Conservation (phyloP, 768 basidiomycete species). For the Tremella mesenterica region DNA sequence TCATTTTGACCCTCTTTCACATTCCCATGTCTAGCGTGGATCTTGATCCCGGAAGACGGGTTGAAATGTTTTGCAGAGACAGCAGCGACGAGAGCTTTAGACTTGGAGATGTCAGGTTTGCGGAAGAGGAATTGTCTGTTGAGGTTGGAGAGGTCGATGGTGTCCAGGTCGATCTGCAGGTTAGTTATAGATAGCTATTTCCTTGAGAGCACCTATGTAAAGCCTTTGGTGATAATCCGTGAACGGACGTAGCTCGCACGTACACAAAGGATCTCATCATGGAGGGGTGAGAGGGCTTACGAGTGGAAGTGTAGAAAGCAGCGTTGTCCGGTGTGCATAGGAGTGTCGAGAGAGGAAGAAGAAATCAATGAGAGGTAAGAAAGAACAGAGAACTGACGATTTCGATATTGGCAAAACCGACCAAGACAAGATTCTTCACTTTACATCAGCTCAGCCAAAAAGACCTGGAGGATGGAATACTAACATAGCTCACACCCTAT, state of each 20-base stretch:
- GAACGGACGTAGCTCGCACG: too few relatives aligned
- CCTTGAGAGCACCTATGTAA: background rate
- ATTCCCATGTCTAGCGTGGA: constrained; percentile 84
- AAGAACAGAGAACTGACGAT: constrained; percentile 44
- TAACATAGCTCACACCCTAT: constrained; percentile 92
- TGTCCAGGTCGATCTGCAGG: constrained; percentile 73
- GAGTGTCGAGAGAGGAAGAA: too few relatives aligned
- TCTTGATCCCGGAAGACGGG: constrained; percentile 71
- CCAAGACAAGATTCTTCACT: constrained; percentile 94
- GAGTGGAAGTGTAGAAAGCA: too few relatives aligned
- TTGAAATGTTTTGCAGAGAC: constrained; percentile 44
- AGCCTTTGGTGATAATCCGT: too few relatives aligned
- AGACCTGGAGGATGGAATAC: constrained; percentile 33
- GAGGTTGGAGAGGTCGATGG: constrained; percentile 94
- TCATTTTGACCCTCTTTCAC: constrained; percentile 90
- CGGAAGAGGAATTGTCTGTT: constrained; percentile 94
- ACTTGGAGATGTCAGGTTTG: constrained; percentile 94
- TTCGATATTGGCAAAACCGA: constrained; percentile 86
- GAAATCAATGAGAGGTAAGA: background rate
- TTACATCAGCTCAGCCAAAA: constrained; percentile 2
- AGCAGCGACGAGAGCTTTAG: constrained; percentile 71
- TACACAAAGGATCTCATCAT: too few relatives aligned
- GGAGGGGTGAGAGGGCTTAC: too few relatives aligned
- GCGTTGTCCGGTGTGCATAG: too few relatives aligned
- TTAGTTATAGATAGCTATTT: background rate